Evolutionary conservation across 352 stramenopile species (phyloP).

Genomic region (Globisporangium takayamanum): DNA sequence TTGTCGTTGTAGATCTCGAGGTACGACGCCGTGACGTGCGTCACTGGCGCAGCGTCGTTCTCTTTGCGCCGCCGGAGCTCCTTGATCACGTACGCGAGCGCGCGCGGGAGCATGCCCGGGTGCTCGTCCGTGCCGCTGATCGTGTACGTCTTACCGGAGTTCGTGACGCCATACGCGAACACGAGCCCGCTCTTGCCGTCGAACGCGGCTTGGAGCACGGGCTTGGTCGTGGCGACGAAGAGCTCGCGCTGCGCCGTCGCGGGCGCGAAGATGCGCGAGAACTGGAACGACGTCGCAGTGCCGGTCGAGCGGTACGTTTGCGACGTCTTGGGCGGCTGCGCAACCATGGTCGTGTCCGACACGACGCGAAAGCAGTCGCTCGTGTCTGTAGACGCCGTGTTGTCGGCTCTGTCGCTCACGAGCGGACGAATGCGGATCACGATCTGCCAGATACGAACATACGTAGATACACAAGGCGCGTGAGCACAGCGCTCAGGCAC

Average conservation of each 20-base stretch:
- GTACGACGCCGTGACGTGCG: conserved; percentile 86
- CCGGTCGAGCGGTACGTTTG: conserved; percentile 71
- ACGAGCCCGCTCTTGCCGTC: conserved; percentile 86
- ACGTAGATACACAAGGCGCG: conserved; percentile 3
- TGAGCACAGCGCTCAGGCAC: neutral
- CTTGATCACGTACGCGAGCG: conserved; percentile 64
- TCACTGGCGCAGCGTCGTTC: conserved; percentile 29
- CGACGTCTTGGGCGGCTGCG: conserved; percentile 65
- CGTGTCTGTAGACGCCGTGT: neutral
- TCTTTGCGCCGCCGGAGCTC: conserved; percentile 49
- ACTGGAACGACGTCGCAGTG: conserved; percentile 72
- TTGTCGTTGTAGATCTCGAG: conserved; percentile 99
- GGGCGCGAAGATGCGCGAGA: conserved; percentile 78
- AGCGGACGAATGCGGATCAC: conserved; percentile 65
- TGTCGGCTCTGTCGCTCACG: conserved; percentile 3
- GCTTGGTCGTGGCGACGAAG: conserved; percentile 86
- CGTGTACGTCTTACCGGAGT: conserved; percentile 98
- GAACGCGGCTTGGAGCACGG: conserved; percentile 89
- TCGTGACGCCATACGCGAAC: conserved; percentile 98
- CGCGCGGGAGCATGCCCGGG: conserved; percentile 79
- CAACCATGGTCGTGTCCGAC: conserved; percentile 55
- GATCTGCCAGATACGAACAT: conserved; percentile 29
- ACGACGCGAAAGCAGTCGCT: conserved; percentile 64
- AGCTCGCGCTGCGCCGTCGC: conserved; percentile 85
- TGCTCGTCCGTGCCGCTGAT: conserved; percentile 87